These are phyloP conservation scores for Pilatotrama ljubarskyi DNA, from an alignment of 768 basidiomycete species.

Conservation along the genomic window DNA sequence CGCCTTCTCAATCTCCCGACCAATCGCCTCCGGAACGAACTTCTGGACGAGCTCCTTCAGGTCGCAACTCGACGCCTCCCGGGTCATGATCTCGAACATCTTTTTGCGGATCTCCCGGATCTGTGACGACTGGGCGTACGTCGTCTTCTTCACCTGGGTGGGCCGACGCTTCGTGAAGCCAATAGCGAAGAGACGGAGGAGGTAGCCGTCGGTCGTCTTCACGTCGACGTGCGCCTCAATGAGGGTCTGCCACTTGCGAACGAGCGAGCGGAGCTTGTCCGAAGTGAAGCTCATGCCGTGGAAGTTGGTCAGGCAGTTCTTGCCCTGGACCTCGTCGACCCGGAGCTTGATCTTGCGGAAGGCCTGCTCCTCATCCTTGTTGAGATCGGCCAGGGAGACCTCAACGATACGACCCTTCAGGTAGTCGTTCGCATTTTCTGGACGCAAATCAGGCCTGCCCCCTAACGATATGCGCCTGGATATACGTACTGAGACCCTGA, in stretches of 20 bases:
- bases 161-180: slow-evolving; percentile 98
- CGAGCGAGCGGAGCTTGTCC: slow-evolving; percentile 99
- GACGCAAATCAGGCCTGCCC: slow-evolving; percentile 12
- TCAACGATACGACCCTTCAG: slow-evolving; percentile 96
- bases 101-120: slow-evolving; percentile 97
- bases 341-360: slow-evolving; percentile 99
- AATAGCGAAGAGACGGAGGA: slow-evolving; percentile 97
- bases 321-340: slow-evolving; percentile 95
- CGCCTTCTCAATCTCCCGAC: slow-evolving; percentile 99
- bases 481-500: slow-evolving; percentile 88
- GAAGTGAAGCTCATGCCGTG: slow-evolving; percentile 99
- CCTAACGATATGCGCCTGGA: not conserved
- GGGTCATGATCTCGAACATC: slow-evolving; percentile 99
- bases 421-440: slow-evolving; percentile 98
- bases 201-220: slow-evolving; percentile 99
- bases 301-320: slow-evolving; percentile 99
- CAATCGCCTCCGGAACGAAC: slow-evolving; percentile 98
- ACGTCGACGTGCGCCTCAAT: slow-evolving; percentile 99
- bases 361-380: slow-evolving; percentile 99
- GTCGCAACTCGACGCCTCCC: slow-evolving; percentile 93
- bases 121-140: slow-evolving; percentile 94
- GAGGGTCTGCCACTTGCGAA: slow-evolving; percentile 99
- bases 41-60: slow-evolving; percentile 98
- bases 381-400: slow-evolving; percentile 94
- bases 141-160: slow-evolving; percentile 97